These are phyloP conservation scores for Phaeoacremonium minimum DNA, from an alignment of 2,329 filamentous ascomycete species.

Conservation along the genomic window DNA sequence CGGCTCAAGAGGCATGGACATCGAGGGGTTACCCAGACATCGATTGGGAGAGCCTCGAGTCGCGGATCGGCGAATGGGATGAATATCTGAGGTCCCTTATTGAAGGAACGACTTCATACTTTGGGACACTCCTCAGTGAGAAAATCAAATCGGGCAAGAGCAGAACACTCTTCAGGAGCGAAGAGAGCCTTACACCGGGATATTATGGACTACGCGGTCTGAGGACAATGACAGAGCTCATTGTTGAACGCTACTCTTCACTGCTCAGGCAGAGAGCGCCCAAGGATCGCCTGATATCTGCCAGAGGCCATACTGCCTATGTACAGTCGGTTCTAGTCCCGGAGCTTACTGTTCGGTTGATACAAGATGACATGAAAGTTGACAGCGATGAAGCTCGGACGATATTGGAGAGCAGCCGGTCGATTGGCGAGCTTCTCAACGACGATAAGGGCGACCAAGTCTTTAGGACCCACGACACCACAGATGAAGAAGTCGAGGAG, in stretches of 20 bases:
- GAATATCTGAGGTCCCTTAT: conserved; percentile 55
- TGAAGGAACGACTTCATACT: conserved; percentile 56
- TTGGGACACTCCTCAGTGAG: conserved; percentile 49
- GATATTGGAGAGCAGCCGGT: conserved; percentile 63
- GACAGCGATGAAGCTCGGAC: conserved; percentile 35
- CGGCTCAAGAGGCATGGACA: conserved; percentile 43
- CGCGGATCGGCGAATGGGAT: conserved; percentile 54
- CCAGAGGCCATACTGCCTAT: conserved; percentile 62
- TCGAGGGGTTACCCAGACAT: conserved; percentile 64
- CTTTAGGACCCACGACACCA: conserved; percentile 13
- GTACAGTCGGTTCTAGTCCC: conserved; percentile 75
- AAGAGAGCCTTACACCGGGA: conserved; percentile 62
- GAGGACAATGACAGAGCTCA: conserved; percentile 65
- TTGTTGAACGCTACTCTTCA: conserved; percentile 56
- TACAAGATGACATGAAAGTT: conserved; percentile 52
- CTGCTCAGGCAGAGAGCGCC: conserved; percentile 58
- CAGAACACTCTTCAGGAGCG: conserved; percentile 54
- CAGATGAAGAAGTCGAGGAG: conserved; percentile 5
- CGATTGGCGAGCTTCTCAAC: conserved; percentile 64
- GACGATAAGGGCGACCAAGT: conserved; percentile 58
- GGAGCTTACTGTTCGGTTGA: conserved; percentile 55
- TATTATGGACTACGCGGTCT: conserved; percentile 81
- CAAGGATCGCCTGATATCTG: conserved; percentile 61
- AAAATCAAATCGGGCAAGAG: conserved; percentile 54
- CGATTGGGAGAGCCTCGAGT: conserved; percentile 59